Conservation (phyloP, 225 moss, liverwort and hornwort genomes). For the Pseudisothecium myosuroides region DNA sequence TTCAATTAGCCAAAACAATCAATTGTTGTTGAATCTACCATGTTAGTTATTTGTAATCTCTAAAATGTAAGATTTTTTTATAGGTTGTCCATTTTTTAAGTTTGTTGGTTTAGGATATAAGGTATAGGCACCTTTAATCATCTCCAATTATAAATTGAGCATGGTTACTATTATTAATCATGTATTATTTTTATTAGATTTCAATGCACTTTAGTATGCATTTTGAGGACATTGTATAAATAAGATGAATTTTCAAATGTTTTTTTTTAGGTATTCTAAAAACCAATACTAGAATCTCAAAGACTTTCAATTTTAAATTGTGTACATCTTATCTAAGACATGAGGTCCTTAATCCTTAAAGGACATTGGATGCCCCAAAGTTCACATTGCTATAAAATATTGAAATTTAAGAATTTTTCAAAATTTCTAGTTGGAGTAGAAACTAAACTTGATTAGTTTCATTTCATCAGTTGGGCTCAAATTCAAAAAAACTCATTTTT, state of each 20-base stretch:
- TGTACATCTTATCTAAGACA: too few relatives aligned
- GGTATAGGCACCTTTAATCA: fast-evolving
- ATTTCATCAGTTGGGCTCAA: too few relatives aligned
- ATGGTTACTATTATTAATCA: not conserved
- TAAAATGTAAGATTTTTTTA: not conserved
- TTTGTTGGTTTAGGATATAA: not conserved
- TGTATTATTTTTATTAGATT: not conserved
- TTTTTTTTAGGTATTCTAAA: not conserved
- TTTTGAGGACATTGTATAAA: too few relatives aligned
- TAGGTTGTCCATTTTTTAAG: not conserved
- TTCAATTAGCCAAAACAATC: not conserved
- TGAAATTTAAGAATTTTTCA: too few relatives aligned
- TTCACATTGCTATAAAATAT: too few relatives aligned
- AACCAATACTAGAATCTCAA: not conserved
- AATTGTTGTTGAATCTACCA: not conserved
- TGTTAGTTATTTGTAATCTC: not conserved
- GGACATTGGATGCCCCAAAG: too few relatives aligned
- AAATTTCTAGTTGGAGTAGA: too few relatives aligned
- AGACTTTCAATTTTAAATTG: not conserved
- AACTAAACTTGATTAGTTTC: too few relatives aligned
- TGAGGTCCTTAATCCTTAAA: fast-evolving
- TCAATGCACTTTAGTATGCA: not conserved
- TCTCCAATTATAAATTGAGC: not conserved
- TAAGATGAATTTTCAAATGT: not conserved
- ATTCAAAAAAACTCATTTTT: too few relatives aligned